phyloP scores from a whole-genome alignment of 2,329 filamentous ascomycete genomes.

The Pyrenophora graminea region DNA sequence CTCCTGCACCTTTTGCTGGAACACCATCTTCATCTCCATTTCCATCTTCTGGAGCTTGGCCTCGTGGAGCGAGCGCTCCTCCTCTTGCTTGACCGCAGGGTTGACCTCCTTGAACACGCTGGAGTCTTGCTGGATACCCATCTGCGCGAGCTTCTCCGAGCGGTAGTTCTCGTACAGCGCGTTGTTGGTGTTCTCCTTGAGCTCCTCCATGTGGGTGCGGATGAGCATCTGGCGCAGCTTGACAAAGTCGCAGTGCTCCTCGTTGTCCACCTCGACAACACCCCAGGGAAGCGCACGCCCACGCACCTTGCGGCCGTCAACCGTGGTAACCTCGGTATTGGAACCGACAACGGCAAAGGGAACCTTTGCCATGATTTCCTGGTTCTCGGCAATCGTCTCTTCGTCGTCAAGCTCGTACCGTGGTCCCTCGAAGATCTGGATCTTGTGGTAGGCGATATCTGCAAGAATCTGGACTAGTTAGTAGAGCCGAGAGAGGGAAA shows the following conservation, averaged over 20 bases:
- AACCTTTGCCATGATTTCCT: slow-evolving; percentile 99
- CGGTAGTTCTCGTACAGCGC: slow-evolving; percentile 99
- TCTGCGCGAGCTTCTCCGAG: slow-evolving; percentile 97
- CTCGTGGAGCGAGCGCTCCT: slow-evolving; percentile 96
- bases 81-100: slow-evolving; percentile 99
- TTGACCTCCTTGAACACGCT: slow-evolving; percentile 99
- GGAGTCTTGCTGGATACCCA: slow-evolving; percentile 98
- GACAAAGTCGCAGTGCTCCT: slow-evolving; percentile 99
- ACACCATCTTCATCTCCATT: slow-evolving; percentile 99
- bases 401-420: slow-evolving; percentile 98
- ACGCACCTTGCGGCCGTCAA: slow-evolving; percentile 92
- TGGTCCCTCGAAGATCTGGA: slow-evolving; percentile 98
- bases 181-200: slow-evolving; percentile 99
- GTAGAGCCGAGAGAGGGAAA: neutral
- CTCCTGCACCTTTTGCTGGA: slow-evolving; percentile 99
- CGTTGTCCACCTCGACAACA: slow-evolving; percentile 98
- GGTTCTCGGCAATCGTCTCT: slow-evolving; percentile 99
- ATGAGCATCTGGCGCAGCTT: slow-evolving; percentile 99
- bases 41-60: slow-evolving; percentile 99
- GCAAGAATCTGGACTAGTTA: slow-evolving; percentile 74
- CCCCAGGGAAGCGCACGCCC: slow-evolving; percentile 98
- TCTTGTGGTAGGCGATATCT: slow-evolving; percentile 95
- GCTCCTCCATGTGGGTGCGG: slow-evolving; percentile 99
- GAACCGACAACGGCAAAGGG: slow-evolving; percentile 98
- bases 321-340: slow-evolving; percentile 87